These are phyloP conservation scores for Pseudozyma sp. DNA, from an alignment of 1,284 basidiomycete genomes.

Conservation along the genomic window DNA sequence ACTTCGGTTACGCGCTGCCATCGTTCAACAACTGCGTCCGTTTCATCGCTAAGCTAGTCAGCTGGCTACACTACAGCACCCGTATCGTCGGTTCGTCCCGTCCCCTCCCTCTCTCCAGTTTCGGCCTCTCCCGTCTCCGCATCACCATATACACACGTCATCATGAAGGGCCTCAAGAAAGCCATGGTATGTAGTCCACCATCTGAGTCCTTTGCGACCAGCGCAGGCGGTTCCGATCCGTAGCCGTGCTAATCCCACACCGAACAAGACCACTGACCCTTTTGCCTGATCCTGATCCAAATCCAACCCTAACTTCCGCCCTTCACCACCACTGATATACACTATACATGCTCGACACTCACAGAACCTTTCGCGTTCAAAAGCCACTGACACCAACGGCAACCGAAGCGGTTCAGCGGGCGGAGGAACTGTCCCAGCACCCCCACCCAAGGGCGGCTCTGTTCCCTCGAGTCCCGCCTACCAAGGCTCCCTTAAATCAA, in stretches of 20 bases:
- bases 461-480: slow-evolving; percentile 55
- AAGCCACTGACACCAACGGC: slow-evolving; percentile 59
- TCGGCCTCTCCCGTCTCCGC: not conserved
- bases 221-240: no score
- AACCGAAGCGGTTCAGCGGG: slow-evolving; percentile 51
- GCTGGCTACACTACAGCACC: no score
- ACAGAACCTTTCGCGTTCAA: slow-evolving; percentile 66
- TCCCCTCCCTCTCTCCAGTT: not conserved
- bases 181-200: slow-evolving; percentile 63
- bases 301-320: not conserved
- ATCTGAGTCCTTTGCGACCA: no score
- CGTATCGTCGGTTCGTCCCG: slow-evolving; percentile 2
- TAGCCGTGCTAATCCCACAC: not conserved
- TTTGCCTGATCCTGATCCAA: no score
- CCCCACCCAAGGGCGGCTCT: slow-evolving; percentile 59
- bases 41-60: no score
- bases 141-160: slow-evolving; percentile 4
- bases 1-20: no score
- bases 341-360: not conserved
- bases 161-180: slow-evolving; percentile 69
- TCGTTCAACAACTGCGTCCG: no score
- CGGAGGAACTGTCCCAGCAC: slow-evolving; percentile 48
- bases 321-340: not conserved
- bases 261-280: not conserved
- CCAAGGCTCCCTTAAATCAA: slow-evolving; percentile 57